phyloP scores from a whole-genome alignment of 805 yeast species.

The Dipodascus albidus region DNA sequence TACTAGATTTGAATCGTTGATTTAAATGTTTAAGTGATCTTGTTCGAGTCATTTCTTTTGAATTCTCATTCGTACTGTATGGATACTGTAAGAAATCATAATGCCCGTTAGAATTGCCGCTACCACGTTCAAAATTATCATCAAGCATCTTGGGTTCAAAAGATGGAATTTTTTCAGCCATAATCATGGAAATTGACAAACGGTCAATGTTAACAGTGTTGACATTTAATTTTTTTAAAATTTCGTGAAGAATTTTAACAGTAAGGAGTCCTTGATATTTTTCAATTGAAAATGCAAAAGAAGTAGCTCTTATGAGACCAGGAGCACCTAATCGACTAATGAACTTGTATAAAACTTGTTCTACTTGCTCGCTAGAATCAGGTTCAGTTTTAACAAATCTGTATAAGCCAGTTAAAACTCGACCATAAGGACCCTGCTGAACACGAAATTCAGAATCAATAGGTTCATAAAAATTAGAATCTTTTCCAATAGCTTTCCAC shows the following conservation, averaged over 20 bases:
- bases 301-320: background rate
- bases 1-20: background rate
- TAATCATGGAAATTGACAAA: background rate
- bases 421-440: background rate
- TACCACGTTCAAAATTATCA: background rate
- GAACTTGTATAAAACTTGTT: background rate
- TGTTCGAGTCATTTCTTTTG: background rate
- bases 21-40: background rate
- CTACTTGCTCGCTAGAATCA: background rate
- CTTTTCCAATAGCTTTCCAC: background rate
- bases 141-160: background rate
- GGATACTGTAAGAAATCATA: background rate
- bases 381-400: background rate
- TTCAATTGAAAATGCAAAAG: slow-evolving; percentile 1
- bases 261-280: background rate
- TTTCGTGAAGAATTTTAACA: background rate
- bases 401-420: background rate
- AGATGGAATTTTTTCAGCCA: background rate
- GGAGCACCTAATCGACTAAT: background rate
- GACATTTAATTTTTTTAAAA: background rate
- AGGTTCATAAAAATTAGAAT: background rate
- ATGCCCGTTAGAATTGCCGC: background rate
- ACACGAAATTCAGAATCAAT: background rate
- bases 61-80: background rate
- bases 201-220: background rate